These are phyloP conservation scores for Dillenia suffruticosa DNA, from an alignment of 164 flowering plant species.

Conservation along the genomic window DNA sequence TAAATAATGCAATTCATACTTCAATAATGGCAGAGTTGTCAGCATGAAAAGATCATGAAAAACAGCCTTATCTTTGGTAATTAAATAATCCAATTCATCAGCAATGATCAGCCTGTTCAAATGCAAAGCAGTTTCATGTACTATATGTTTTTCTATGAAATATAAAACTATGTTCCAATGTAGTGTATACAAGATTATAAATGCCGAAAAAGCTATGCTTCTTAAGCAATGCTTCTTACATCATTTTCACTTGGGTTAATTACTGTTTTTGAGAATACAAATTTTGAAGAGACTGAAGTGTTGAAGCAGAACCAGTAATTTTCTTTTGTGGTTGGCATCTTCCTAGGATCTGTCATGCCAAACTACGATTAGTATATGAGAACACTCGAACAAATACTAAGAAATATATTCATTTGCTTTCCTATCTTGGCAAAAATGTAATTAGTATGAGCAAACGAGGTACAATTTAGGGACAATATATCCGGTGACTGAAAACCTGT, in stretches of 20 bases:
- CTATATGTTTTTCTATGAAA: not conserved
- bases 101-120: slow-evolving; percentile 64
- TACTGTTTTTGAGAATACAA: slow-evolving; percentile 50
- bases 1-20: too few relatives aligned
- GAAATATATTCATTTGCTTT: too few relatives aligned
- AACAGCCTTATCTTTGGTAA: too few relatives aligned
- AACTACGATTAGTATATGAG: too few relatives aligned
- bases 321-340: slow-evolving; percentile 35
- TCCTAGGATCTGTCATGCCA: slow-evolving; percentile 51
- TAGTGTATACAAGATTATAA: not conserved
- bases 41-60: slow-evolving; percentile 98
- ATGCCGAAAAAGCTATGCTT: not conserved
- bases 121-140: not conserved
- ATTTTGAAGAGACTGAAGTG: slow-evolving; percentile 55
- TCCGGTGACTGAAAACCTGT: slow-evolving; percentile 49
- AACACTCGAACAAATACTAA: too few relatives aligned
- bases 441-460: slow-evolving; percentile 36
- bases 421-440: too few relatives aligned
- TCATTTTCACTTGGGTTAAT: slow-evolving; percentile 44
- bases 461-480: slow-evolving; percentile 61
- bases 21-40: slow-evolving; percentile 71
- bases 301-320: slow-evolving; percentile 27
- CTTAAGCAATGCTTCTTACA: too few relatives aligned
- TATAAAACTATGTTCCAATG: not conserved
- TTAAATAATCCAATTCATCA: too few relatives aligned